These are phyloP conservation scores for Liquidambar formosana DNA, from an alignment of 164 flowering plant genomes.

Conservation along the genomic window DNA sequence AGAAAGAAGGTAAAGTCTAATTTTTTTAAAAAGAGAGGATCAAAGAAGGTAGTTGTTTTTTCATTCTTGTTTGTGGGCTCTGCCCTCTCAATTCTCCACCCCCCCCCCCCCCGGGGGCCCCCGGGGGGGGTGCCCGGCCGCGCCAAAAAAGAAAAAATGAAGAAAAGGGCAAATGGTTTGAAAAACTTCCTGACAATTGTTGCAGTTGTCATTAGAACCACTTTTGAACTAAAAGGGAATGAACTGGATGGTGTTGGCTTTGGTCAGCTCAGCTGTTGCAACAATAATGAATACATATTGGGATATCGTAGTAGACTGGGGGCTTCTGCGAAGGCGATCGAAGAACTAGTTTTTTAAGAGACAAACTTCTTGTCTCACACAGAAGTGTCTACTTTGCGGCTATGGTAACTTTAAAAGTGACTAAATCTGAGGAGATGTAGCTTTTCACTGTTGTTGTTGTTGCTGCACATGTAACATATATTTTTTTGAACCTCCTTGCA, in stretches of 20 bases:
- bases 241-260: slow-evolving; percentile 55
- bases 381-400: slow-evolving; percentile 58
- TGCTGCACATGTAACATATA: neutral
- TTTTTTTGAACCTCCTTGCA: slow-evolving; percentile 16
- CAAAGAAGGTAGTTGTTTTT: no score
- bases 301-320: slow-evolving; percentile 80
- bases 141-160: no score
- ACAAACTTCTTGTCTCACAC: slow-evolving; percentile 57
- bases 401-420: slow-evolving; percentile 35
- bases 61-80: no score
- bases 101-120: no score
- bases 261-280: slow-evolving; percentile 52
- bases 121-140: no score
- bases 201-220: slow-evolving; percentile 66
- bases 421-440: neutral
- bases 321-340: slow-evolving; percentile 57
- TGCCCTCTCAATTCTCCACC: no score
- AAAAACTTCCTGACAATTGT: slow-evolving; percentile 64
- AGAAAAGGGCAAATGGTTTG: slow-evolving; percentile 72
- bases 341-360: slow-evolving; percentile 62
- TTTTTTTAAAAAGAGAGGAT: no score
- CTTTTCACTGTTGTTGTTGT: neutral
- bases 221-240: slow-evolving; percentile 36
- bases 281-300: slow-evolving; percentile 59
- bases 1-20: no score